Base-by-base conservation (phyloP, 179 eudicot species). In the Patellifolia procumbens region DNA sequence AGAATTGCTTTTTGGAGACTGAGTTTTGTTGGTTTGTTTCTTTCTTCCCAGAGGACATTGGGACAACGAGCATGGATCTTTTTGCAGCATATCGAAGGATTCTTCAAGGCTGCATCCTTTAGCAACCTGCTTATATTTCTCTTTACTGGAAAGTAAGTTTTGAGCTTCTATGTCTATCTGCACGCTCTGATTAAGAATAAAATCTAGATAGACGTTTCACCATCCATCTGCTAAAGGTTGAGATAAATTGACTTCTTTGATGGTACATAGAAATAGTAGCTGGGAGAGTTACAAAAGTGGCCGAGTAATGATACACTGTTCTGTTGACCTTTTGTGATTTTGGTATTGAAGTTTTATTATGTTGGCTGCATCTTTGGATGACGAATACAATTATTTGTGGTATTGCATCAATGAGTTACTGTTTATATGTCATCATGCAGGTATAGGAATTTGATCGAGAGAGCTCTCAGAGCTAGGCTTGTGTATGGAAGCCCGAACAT, bases 401-500 rank as follows among this genome's bases (percentile, higher is more conserved):
- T 35, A 37, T 65, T 66, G 31, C 39, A 28, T 63, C 70, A 45
- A 74, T 42, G 37, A 32, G 37, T 24, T 35, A 29, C 34, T 26
- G 70, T 68, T 68, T 68, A 71, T 73, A 26, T 74, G 48, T 29
- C 65, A 32, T 74, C 59, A 71, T 82, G 80, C 88, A 95, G 99
- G 90, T 95, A 95, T 80, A 85, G 95, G 79, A 95, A 85, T 83
- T 88, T 95, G 75, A 86, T 90, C 71, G 99, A 95, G 88, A 90
- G 99, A 88, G 87, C 84, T 82, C 82, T 95, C 66, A 87, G 70
- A 76, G 99, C 99, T 61, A 93, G 98, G 84, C 99, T 95, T 72
- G 94, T 95, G 76, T 95, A 95, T 78, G 98, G 89, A 76, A 91
- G 93, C 78, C 99, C 99, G 68, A 83, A 91, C 80, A 95, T 92